Evolutionary conservation across 208 protist species (phyloP).

Genomic region (Zelonia costaricensis): DNA sequence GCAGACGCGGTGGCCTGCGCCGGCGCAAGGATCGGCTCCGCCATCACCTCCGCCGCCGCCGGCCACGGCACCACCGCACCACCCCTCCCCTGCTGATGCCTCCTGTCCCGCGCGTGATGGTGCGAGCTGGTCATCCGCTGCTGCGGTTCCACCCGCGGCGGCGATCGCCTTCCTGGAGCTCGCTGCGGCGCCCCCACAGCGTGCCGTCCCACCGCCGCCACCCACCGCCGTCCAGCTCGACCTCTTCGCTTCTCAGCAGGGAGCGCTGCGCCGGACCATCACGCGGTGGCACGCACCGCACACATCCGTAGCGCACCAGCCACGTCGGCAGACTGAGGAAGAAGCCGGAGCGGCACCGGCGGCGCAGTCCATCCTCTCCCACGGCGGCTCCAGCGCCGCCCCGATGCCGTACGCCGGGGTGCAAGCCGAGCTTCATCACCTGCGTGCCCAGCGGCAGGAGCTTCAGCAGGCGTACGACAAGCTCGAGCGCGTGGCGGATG

Average conservation of each 20-base stretch:
- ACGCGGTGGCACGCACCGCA: neutral
- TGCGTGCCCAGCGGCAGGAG: neutral
- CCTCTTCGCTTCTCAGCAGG: slow-evolving; percentile 20
- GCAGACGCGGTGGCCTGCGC: neutral
- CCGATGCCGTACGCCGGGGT: neutral
- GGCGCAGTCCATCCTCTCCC: neutral
- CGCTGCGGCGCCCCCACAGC: slow-evolving; percentile 1
- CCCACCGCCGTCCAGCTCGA: slow-evolving; percentile 34
- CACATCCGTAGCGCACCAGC: neutral
- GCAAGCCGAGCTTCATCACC: neutral
- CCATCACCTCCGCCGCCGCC: no score
- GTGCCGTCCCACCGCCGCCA: slow-evolving; percentile 36
- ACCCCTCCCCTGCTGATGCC: no score
- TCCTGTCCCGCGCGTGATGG: no score
- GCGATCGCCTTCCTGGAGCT: slow-evolving; percentile 15
- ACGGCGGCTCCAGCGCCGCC: neutral
- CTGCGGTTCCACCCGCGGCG: no score
- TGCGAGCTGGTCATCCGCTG: no score
- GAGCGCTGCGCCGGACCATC: neutral
- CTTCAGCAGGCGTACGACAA: slow-evolving; percentile 10
- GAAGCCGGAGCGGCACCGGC: neutral
- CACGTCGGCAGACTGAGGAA: no score
- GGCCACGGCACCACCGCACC: no score
- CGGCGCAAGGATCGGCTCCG: no score
- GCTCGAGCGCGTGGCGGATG: no score